Base-by-base conservation (phyloP, 495 filamentous ascomycete genomes). In the Penicillium robsamsonii region DNA sequence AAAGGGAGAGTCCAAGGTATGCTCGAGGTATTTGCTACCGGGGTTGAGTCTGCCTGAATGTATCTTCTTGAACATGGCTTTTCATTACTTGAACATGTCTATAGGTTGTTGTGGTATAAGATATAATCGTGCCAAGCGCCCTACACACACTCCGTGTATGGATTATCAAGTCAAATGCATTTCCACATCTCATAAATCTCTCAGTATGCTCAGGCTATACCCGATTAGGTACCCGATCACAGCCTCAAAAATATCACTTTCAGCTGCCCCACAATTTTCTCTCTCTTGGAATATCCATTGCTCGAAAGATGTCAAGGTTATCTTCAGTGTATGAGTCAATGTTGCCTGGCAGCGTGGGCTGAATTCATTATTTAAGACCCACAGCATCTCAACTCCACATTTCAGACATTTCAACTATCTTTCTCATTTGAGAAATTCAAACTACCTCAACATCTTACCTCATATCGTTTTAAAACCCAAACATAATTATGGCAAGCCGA, bases 1-100 rank as follows among this genome's bases (percentile, higher is more conserved):
- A 87, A 88, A 65, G 46, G 66, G 46, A 75, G 85, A 49, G 62
- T 91, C 24, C 48, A 8, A 17, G 2, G 27, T 12, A 10, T 18
- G 37, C 48, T 51, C 3, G 24, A 17, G 5, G 22, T 0, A 25
- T 51, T 51, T n/a, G 35, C 22, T 29, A 17, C 35, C 10, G 9
- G 8, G 1, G n/a, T 1, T 25, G 24, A 17, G 3, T n/a, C 25
- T 13, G 24, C 27, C 35, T 48, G 27, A 33, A 6, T 9, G 24
- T 9, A 44, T 44, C 10, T 22, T 24, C 0, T 24, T 43, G 41
- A 13, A 43, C 4, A 4, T 20, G 3, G 41, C 41, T 22, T 12
- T 30, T 31, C 11, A 31, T 31, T 31, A 31, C 30, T 2, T 3
- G 30, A 12, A 31, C 1, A 11, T 42, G 8, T 42, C 6, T 10